Percentiles rank a stretch among this genome's conserved stretches.
Conservation (phyloP, 1,139 yeast genomes). For the Candida gigantensis region DNA sequence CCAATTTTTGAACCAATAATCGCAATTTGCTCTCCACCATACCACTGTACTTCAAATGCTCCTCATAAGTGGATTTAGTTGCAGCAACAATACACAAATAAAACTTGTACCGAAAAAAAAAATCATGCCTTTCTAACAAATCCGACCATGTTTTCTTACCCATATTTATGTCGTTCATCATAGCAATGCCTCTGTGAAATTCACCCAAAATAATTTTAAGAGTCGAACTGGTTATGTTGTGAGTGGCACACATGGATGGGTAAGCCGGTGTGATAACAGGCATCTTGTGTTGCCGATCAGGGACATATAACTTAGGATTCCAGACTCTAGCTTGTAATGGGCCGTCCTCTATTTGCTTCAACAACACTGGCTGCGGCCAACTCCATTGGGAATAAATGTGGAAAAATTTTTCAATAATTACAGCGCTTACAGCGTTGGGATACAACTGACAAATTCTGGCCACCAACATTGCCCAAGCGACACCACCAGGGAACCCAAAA, state of each 20-base stretch:
- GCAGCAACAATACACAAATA: conserved; percentile 82
- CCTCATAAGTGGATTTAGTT: conserved; percentile 70
- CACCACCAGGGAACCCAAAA: conserved; percentile 99
- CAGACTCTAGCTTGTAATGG: conserved; percentile 95
- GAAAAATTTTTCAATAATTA: conserved; percentile 84
- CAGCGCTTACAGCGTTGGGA: conserved; percentile 95
- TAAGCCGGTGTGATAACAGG: conserved; percentile 99
- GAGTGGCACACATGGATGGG: conserved; percentile 99
- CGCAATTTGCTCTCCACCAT: conserved; percentile 88
- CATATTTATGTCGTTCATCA: conserved; percentile 66
- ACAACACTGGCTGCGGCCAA: conserved; percentile 97
- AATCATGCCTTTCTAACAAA: conserved; percentile 74
- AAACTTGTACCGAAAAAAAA: conserved; percentile 80
- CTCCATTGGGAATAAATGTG: conserved; percentile 85
- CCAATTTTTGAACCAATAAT: conserved; percentile 77
- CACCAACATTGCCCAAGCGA: conserved; percentile 99
- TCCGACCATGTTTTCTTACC: conserved; percentile 75
- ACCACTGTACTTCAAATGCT: conserved; percentile 89
- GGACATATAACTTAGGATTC: conserved; percentile 90
- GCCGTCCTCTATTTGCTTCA: conserved; percentile 94
- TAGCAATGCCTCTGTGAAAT: conserved; percentile 68
- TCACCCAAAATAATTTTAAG: conserved; percentile 78
- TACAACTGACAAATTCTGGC: conserved; percentile 95
- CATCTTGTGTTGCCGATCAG: conserved; percentile 89
- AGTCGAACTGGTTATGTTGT: conserved; percentile 86